Evolutionary conservation across 148 eudicot genomes (phyloP), one percentile per base, ranked within the genome.

Genomic region (Camellia japonica): DNA sequence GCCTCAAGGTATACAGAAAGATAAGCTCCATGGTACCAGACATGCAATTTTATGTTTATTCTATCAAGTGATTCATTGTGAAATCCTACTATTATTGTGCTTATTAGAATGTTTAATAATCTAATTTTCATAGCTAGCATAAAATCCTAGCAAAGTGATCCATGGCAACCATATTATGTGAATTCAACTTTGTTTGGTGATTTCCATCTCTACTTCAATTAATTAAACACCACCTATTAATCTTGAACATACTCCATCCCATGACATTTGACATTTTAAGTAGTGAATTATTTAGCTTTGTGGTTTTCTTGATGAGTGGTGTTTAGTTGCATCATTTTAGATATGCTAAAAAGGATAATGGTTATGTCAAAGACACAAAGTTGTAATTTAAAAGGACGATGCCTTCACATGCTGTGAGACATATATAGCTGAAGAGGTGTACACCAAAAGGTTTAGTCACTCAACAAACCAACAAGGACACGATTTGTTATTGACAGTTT

Each of bases 381-480:
- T 43, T 19, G 61, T 23, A 10, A 72, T 23, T 51, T 51, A 5
- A 72, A 72, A 72, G 18, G 41, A 5, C n/a, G 30, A 12, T 16
- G 14, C 30, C 20, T 70, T 52, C 60, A 51, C 75, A 51, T 49
- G 52, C 16, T 3, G 3, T 2, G 8, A 51, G 7, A 19, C 60
- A 72, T 23, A 20, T n/a, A 6, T 19, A 23, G 73, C 52, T 23
- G 10, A 18, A 11, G 12, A n/a, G 47, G 12, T 19, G 10, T 76
- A 16, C 55, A 61, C 59, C 56, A 11, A 18, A 41, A 74, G 62
- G 64, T 74, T 73, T 8, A 41, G 10, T 14, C 8, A 6, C 8
- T n/a, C 67, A 41, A 74, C 16, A 14, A 58, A 75, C 47, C 16
- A 38, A 13, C 5, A 75, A 75, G 58, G 79, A 76, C 44, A 62